Evolutionary conservation across 129 eudicot genomes (phyloP).

Genomic region (Centella asiatica): DNA sequence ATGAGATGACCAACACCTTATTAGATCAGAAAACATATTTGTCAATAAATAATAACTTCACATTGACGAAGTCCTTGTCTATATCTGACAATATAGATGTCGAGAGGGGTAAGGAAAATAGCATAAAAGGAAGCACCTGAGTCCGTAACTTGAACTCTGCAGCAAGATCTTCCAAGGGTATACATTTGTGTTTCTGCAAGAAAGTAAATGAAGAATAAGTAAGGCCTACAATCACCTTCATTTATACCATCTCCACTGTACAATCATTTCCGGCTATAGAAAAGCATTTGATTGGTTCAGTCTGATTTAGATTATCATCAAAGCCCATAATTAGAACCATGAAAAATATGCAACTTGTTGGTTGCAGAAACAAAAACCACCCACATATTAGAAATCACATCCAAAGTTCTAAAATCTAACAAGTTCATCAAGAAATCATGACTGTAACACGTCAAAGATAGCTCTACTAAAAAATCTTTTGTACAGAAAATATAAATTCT

Average conservation of each 20-base stretch:
- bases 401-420: neutral
- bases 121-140: constrained; percentile 43
- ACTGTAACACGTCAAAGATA: neutral
- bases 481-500: neutral
- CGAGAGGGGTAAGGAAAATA: neutral
- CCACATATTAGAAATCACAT: too few species aligned
- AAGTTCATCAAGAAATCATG: neutral
- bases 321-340: neutral
- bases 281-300: neutral
- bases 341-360: too few species aligned
- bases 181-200: constrained; percentile 86
- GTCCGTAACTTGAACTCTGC: constrained; percentile 94
- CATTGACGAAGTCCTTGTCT: neutral
- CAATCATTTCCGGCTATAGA: neutral
- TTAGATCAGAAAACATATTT: neutral
- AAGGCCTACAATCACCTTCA: neutral
- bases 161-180: constrained; percentile 97
- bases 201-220: constrained; percentile 6
- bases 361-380: too few species aligned
- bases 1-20: neutral
- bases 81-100: neutral
- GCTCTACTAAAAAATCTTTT: neutral
- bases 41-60: neutral
- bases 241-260: neutral
- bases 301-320: neutral